Conservation (phyloP, 352 stramenopile genomes). For the Phytophthora ohioensis region DNA sequence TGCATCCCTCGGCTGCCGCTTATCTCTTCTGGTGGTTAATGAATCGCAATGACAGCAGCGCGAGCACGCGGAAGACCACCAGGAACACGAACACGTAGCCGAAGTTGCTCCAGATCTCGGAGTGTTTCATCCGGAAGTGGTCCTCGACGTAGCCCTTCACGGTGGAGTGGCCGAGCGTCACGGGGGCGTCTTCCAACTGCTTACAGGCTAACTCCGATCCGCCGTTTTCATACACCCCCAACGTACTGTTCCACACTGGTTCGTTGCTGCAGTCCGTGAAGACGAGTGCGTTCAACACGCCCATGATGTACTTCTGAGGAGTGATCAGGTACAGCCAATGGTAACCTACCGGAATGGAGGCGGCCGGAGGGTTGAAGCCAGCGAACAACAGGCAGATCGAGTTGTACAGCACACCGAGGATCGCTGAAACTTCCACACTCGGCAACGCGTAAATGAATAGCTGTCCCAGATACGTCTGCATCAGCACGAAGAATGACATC, state of each 20-base stretch:
- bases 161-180: constrained; percentile 23
- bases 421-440: constrained; percentile 17
- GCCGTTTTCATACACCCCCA: constrained; percentile 4
- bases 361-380: constrained; percentile 20
- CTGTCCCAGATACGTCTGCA: constrained; percentile 23
- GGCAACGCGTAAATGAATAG: constrained; percentile 24
- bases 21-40: constrained; percentile 15
- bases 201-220: constrained; percentile 12
- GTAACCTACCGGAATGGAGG: constrained; percentile 16
- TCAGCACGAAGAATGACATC: constrained; percentile 21
- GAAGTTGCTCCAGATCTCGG: constrained; percentile 40
- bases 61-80: constrained; percentile 17
- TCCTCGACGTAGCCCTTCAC: constrained; percentile 39
- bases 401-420: constrained; percentile 21
- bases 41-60: constrained; percentile 1
- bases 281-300: constrained; percentile 7
- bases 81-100: constrained; percentile 39
- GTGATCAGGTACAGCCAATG: constrained; percentile 25
- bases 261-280: constrained; percentile 21
- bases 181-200: constrained; percentile 4
- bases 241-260: constrained; percentile 9
- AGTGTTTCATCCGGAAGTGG: constrained; percentile 38
- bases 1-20: no score
- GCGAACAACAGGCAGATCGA: constrained; percentile 18
- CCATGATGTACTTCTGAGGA: constrained; percentile 20